Conservation (phyloP, 768 basidiomycete genomes). For the Melanogaster broomeanus region DNA sequence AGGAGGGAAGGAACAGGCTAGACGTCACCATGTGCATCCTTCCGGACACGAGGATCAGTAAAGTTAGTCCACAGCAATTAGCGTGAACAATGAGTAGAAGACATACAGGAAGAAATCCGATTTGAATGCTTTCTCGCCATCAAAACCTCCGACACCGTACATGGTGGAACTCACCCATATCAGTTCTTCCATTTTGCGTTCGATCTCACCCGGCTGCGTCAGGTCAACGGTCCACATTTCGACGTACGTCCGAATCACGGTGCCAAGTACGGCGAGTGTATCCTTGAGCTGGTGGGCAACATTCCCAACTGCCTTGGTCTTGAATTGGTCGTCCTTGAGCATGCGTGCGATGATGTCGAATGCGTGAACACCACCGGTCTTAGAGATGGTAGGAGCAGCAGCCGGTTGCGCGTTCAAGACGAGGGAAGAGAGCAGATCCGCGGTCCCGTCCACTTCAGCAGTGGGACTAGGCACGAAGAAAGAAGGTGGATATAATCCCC, state of each 20-base stretch:
- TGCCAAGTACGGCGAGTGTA: not conserved
- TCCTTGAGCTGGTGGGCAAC: slow-evolving; percentile 22
- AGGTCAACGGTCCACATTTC: slow-evolving; percentile 46
- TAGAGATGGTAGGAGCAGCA: not conserved
- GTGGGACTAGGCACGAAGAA: slow-evolving; percentile 6
- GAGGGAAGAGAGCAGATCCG: slow-evolving; percentile 4
- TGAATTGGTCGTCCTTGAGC: slow-evolving; percentile 45
- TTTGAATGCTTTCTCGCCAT: slow-evolving; percentile 48
- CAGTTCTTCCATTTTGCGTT: slow-evolving; percentile 65
- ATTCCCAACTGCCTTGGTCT: slow-evolving; percentile 1
- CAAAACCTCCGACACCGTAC: slow-evolving; percentile 58
- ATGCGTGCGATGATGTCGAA: slow-evolving; percentile 57
- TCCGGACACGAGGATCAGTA: not conserved
- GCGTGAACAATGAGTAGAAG: not conserved
- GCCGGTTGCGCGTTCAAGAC: slow-evolving; percentile 3
- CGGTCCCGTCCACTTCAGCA: not conserved
- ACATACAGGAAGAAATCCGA: slow-evolving; percentile 53
- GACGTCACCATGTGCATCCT: slow-evolving; percentile 35
- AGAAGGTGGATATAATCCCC: slow-evolving; percentile 31
- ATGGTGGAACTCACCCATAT: slow-evolving; percentile 56
- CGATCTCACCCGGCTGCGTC: slow-evolving; percentile 37
- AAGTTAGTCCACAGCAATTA: not conserved
- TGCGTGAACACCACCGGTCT: slow-evolving; percentile 26
- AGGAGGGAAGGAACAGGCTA: slow-evolving; percentile 28
- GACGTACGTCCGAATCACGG: slow-evolving; percentile 20